phyloP scores from a whole-genome alignment of 345 rosid species.

The Punica granatum region DNA sequence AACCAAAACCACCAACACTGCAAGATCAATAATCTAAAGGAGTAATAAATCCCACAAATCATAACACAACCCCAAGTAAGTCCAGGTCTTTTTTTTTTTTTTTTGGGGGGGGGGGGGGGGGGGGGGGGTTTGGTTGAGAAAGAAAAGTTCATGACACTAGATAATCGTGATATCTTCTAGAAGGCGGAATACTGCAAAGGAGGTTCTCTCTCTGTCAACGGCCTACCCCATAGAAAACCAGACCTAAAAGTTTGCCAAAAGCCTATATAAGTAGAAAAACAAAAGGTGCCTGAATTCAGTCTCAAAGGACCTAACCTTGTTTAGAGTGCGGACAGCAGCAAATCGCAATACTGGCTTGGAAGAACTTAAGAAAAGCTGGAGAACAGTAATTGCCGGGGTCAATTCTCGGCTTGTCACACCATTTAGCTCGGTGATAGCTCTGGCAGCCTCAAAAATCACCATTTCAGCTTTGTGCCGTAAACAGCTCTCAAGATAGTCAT shows the following conservation, averaged over 20 bases:
- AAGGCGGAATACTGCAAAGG: not conserved
- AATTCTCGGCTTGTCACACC: slow-evolving; percentile 88
- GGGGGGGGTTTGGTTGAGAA: no score
- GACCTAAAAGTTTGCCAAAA: not conserved
- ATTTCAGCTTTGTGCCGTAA: slow-evolving; percentile 96
- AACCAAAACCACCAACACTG: not conserved
- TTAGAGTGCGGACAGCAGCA: slow-evolving; percentile 95
- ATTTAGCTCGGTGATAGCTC: slow-evolving; percentile 93
- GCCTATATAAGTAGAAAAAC: not conserved
- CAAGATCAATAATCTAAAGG: not conserved
- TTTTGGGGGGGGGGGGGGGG: no score
- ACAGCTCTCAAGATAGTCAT: slow-evolving; percentile 91
- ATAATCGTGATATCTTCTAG: not conserved
- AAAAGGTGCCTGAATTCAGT: not conserved
- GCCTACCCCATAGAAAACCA: not conserved
- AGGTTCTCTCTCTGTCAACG: not conserved
- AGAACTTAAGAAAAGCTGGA: slow-evolving; percentile 94
- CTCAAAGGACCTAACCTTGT: slow-evolving; percentile 49
- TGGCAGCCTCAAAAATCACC: slow-evolving; percentile 98
- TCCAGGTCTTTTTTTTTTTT: no score
- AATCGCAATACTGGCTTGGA: slow-evolving; percentile 96
- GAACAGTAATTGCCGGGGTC: slow-evolving; percentile 97
- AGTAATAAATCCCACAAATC: not conserved
- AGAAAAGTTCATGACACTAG: not conserved
- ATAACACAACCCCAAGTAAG: not conserved